Evolutionary conservation across 106 monocot species (phyloP).

Genomic region (Chionographis japonica): DNA sequence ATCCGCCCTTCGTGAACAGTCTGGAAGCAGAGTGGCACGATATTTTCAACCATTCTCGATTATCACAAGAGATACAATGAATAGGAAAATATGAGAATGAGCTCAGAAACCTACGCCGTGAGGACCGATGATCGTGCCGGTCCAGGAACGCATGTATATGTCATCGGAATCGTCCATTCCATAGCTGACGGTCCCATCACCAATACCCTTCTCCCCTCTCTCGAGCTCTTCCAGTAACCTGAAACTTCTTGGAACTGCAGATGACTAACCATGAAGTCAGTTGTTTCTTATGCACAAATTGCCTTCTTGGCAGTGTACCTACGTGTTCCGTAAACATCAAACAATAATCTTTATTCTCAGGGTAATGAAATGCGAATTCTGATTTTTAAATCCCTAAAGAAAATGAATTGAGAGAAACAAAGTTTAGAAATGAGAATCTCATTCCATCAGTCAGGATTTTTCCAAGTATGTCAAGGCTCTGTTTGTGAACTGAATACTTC

Average conservation of each 20-base stretch:
- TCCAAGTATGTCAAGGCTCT: too few relatives aligned
- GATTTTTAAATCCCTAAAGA: too few relatives aligned
- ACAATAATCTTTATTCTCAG: too few relatives aligned
- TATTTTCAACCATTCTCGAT: not conserved
- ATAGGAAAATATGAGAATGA: too few relatives aligned
- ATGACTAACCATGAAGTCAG: not conserved
- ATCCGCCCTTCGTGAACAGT: constrained; percentile 78
- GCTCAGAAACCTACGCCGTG: constrained; percentile 36
- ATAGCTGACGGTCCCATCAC: constrained; percentile 80
- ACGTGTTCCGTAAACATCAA: too few relatives aligned
- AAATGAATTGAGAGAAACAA: too few relatives aligned
- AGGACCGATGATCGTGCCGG: constrained; percentile 82
- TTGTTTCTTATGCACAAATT: too few relatives aligned
- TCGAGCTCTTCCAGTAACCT: constrained; percentile 92
- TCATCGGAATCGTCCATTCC: constrained; percentile 90
- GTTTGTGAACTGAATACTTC: too few relatives aligned
- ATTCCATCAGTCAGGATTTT: too few relatives aligned
- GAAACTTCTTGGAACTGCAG: constrained; percentile 79
- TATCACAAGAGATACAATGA: not conserved
- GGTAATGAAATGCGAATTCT: too few relatives aligned
- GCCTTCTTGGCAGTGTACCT: too few relatives aligned
- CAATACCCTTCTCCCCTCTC: constrained; percentile 92
- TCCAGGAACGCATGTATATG: constrained; percentile 70
- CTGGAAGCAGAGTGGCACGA: constrained; percentile 16
- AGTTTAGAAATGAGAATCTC: too few relatives aligned